phyloP scores from a whole-genome alignment of 495 filamentous ascomycete genomes.

The Copromyces sp. region DNA sequence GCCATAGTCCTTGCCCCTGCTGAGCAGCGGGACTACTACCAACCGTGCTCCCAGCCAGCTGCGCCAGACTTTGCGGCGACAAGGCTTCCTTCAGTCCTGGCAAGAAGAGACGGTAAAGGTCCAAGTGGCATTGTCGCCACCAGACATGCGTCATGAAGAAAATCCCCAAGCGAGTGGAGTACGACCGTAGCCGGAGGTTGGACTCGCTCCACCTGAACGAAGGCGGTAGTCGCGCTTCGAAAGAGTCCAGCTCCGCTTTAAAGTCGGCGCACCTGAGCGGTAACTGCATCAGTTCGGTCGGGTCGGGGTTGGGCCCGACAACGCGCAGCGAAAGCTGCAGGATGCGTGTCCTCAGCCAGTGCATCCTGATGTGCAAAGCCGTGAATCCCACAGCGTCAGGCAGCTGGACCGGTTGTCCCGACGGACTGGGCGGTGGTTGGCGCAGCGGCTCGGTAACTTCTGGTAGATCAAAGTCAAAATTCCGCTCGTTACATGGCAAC shows the following conservation, averaged over 20 bases:
- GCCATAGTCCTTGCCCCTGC: background rate
- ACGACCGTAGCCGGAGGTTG: conserved; percentile 39
- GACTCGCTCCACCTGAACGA: conserved; percentile 39
- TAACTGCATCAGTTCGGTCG: conserved; percentile 27
- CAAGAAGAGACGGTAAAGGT: conserved; percentile 39
- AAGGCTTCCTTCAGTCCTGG: conserved; percentile 34
- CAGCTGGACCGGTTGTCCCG: conserved; percentile 16
- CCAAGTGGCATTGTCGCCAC: conserved; percentile 42
- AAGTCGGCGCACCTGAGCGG: conserved; percentile 31
- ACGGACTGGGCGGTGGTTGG: conserved; percentile 20
- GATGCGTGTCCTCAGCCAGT: conserved; percentile 36
- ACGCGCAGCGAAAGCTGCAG: conserved; percentile 32
- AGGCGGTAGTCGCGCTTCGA: conserved; percentile 33
- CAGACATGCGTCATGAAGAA: conserved; percentile 42
- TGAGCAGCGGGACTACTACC: conserved; percentile 16
- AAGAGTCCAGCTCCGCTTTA: conserved; percentile 31
- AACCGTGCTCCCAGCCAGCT: conserved; percentile 30
- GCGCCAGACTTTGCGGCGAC: conserved; percentile 23
- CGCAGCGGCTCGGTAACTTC: conserved; percentile 35
- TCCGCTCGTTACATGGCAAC: conserved; percentile 41
- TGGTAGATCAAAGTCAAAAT: conserved; percentile 43
- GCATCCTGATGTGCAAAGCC: conserved; percentile 37
- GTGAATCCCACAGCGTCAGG: conserved; percentile 39
- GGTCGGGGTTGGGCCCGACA: conserved; percentile 16
- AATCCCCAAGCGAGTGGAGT: conserved; percentile 35